Evolutionary conservation across 78 protist genomes (phyloP).

Genomic region (Cavenderia fasciculata): DNA sequence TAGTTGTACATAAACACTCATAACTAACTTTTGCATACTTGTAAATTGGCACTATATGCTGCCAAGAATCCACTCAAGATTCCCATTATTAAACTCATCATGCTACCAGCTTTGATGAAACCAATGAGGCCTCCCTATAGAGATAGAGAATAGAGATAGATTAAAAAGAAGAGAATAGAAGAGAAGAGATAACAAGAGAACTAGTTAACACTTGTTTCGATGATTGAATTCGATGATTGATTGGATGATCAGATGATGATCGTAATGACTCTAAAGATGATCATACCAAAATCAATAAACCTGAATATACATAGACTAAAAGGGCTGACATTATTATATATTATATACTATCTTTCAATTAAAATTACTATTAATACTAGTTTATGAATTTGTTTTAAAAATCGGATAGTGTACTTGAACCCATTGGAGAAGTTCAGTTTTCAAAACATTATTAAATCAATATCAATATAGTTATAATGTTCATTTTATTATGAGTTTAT

Average conservation of each 20-base stretch:
- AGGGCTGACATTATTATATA: neutral
- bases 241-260: no score
- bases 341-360: no score
- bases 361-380: no score
- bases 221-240: neutral
- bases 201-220: neutral
- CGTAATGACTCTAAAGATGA: no score
- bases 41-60: constrained; percentile 20
- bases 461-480: no score
- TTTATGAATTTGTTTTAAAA: no score
- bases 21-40: neutral
- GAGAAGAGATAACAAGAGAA: neutral
- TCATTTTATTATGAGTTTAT: no score
- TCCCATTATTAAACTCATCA: constrained; percentile 25
- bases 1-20: neutral
- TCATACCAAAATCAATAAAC: constrained; percentile 21
- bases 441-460: no score
- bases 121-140: constrained; percentile 55
- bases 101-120: constrained; percentile 14
- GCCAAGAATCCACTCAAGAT: neutral
- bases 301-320: constrained; percentile 25
- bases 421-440: no score
- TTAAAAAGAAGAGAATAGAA: neutral
- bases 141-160: neutral
- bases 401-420: no score